These are phyloP conservation scores for Cenococcum geophilum DNA, from an alignment of 495 filamentous ascomycete genomes.

Conservation along the genomic window DNA sequence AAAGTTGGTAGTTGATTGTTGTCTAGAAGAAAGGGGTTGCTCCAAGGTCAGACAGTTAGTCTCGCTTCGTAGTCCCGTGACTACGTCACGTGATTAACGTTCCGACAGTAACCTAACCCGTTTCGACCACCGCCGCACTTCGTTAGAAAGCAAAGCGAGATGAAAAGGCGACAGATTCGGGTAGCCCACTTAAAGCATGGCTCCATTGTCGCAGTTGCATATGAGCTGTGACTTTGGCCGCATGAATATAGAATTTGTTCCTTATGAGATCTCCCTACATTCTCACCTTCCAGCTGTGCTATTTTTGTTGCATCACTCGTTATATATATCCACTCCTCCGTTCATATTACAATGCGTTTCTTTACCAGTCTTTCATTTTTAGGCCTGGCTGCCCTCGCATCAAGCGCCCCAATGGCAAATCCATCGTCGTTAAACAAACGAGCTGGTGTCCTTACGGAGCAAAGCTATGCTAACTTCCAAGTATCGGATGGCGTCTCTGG, in stretches of 20 bases:
- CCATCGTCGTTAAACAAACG: constrained; percentile 1
- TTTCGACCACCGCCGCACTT: no score
- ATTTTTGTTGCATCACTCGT: neutral
- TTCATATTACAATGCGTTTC: constrained; percentile 1
- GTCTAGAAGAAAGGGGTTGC: no score
- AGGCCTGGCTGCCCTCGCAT: neutral
- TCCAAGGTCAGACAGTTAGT: no score
- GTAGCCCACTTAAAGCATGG: no score
- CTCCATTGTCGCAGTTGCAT: neutral
- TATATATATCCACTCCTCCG: neutral
- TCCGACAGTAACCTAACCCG: no score
- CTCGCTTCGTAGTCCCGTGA: no score
- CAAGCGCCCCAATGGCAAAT: neutral
- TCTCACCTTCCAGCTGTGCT: neutral
- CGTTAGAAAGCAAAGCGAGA: no score
- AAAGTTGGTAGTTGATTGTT: no score
- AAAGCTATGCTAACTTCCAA: constrained; percentile 33
- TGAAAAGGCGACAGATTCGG: no score
- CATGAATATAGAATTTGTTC: neutral
- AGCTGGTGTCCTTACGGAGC: constrained; percentile 9
- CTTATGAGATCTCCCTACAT: neutral
- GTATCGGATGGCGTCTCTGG: constrained; percentile 42
- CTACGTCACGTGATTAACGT: no score
- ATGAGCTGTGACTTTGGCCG: neutral
- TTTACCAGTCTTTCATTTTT: neutral